A percentile compares a stretch with the other conserved stretches of the same genome.
phyloP scores from a whole-genome alignment of 1,139 yeast genomes.

The Suhomyces anneliseae region DNA sequence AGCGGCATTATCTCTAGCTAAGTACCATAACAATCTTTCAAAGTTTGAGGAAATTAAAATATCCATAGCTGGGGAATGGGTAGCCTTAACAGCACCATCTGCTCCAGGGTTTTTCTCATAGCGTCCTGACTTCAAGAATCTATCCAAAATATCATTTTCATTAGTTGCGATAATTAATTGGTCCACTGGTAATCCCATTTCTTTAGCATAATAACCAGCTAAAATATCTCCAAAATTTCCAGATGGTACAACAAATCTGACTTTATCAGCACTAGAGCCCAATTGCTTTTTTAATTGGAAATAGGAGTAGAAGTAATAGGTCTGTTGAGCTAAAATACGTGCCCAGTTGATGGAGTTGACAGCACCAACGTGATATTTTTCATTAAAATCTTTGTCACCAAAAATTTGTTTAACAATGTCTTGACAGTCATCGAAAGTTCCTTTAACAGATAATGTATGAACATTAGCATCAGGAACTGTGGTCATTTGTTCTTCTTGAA shows the following conservation, averaged over 20 bases:
- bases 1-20: conserved; percentile 68
- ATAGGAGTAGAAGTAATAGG: conserved; percentile 91
- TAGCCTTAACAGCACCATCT: conserved; percentile 68
- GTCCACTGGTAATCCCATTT: conserved; percentile 93
- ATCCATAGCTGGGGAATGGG: conserved; percentile 98
- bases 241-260: conserved; percentile 91
- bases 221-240: conserved; percentile 98
- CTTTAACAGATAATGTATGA: conserved; percentile 91
- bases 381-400: conserved; percentile 85
- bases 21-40: conserved; percentile 94
- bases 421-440: conserved; percentile 98
- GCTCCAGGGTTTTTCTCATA: conserved; percentile 65
- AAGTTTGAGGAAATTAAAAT: conserved; percentile 91
- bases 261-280: conserved; percentile 39
- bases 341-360: conserved; percentile 99
- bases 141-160: conserved; percentile 89
- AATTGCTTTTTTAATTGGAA: conserved; percentile 59
- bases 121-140: conserved; percentile 83
- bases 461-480: conserved; percentile 93
- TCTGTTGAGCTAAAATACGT: conserved; percentile 94
- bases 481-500: conserved; percentile 98
- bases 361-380: conserved; percentile 91
- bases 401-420: conserved; percentile 91
- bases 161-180: conserved; percentile 91
- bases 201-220: conserved; percentile 92